These are phyloP conservation scores for Ustilago loliicola DNA, from an alignment of 1,284 basidiomycete genomes.

Conservation along the genomic window DNA sequence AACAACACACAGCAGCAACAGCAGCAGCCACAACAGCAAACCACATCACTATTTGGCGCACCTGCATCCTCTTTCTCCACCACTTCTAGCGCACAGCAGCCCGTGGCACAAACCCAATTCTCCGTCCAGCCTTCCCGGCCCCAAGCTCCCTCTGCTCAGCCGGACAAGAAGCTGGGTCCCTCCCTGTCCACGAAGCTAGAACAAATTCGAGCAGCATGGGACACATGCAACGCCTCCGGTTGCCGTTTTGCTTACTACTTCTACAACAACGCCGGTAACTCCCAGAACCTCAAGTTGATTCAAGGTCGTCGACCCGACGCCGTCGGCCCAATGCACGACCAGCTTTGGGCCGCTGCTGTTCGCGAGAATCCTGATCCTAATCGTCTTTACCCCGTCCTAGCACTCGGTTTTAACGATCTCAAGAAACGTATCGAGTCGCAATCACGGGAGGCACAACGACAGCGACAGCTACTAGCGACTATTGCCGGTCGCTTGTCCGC, in stretches of 20 bases:
- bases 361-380: conserved; percentile 65
- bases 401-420: conserved; percentile 66
- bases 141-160: conserved; percentile 10
- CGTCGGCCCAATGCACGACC: conserved; percentile 64
- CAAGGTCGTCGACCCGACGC: conserved; percentile 62
- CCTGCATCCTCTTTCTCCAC: conserved; percentile 30
- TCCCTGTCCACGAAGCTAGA: conserved; percentile 58
- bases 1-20: conserved; percentile 27
- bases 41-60: conserved; percentile 44
- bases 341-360: conserved; percentile 63
- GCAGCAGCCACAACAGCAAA: conserved; percentile 24
- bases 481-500: conserved; percentile 45
- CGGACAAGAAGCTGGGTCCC: conserved; percentile 61
- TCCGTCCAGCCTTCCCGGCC: not conserved
- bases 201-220: conserved; percentile 64
- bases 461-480: conserved; percentile 43
- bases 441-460: conserved; percentile 54
- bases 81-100: conserved; percentile 31
- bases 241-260: conserved; percentile 67
- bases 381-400: conserved; percentile 67
- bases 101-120: conserved; percentile 33
- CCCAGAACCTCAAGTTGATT: conserved; percentile 54
- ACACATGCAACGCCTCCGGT: conserved; percentile 59
- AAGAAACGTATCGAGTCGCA: conserved; percentile 62
- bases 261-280: conserved; percentile 62